phyloP scores from a whole-genome alignment of 2,329 filamentous ascomycete genomes.

The Fusarium fujikuroi region DNA sequence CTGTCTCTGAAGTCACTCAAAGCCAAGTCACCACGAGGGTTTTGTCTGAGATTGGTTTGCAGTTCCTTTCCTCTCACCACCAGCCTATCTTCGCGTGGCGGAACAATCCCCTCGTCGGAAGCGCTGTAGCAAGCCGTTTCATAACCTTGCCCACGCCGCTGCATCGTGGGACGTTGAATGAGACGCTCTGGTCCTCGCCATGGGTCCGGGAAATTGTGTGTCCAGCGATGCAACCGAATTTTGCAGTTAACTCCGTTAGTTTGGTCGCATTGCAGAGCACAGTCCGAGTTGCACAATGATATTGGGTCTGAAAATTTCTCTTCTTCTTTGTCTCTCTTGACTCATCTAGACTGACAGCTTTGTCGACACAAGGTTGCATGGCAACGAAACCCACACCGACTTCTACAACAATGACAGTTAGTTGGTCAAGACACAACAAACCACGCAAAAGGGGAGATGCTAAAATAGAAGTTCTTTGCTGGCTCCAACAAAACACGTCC shows the following conservation, averaged over 20 bases:
- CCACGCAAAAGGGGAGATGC: constrained; percentile 37
- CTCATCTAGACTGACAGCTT: constrained; percentile 9
- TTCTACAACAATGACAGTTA: background rate
- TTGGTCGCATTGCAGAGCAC: background rate
- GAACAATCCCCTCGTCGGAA: constrained; percentile 26
- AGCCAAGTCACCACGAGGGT: background rate
- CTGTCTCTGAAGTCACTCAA: background rate
- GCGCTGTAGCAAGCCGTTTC: constrained; percentile 37
- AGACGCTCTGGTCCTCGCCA: constrained; percentile 24
- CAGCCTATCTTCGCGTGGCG: constrained; percentile 20
- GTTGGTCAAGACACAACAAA: constrained; percentile 33
- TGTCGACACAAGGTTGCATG: constrained; percentile 1
- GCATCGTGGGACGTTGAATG: constrained; percentile 32
- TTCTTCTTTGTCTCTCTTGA: constrained; percentile 3
- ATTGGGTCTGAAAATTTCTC: background rate
- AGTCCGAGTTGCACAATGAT: constrained; percentile 4
- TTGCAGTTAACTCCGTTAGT: constrained; percentile 6
- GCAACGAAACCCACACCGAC: constrained; percentile 30
- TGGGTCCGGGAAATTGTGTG: constrained; percentile 40
- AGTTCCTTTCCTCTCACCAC: background rate
- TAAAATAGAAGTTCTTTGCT: constrained; percentile 32
- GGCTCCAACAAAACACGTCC: constrained; percentile 34
- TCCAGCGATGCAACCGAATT: constrained; percentile 26
- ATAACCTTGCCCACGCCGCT: constrained; percentile 30
- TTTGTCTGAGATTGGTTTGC: background rate